Percentiles rank a stretch among this genome's conserved stretches.
phyloP scores from a whole-genome alignment of 441 rosid species.

The Euphorbia schlechtendalii region DNA sequence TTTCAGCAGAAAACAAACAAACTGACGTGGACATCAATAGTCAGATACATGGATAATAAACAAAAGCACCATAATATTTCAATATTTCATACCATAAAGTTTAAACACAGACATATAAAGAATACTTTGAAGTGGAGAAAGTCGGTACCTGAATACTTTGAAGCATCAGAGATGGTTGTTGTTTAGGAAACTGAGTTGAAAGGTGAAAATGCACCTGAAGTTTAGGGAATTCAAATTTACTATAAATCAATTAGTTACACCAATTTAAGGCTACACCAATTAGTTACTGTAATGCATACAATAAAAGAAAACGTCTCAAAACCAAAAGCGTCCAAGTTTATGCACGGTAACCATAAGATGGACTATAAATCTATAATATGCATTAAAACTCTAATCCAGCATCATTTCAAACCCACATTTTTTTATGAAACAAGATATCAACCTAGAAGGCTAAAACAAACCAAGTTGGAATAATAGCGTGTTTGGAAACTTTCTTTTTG shows the following conservation, averaged over 20 bases:
- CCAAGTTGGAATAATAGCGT: too few relatives aligned
- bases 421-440: not conserved
- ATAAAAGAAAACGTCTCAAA: not conserved
- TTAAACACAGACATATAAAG: not conserved
- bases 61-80: conserved; percentile 4
- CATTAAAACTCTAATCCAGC: not conserved
- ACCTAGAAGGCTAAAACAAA: not conserved
- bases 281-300: too few relatives aligned
- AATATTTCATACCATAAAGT: not conserved
- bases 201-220: conserved; percentile 63
- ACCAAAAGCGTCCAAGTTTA: too few relatives aligned
- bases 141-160: conserved; percentile 75
- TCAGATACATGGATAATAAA: not conserved
- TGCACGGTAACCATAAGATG: not conserved
- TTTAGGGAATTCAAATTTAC: conserved; percentile 13
- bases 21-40: not conserved
- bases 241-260: too few relatives aligned
- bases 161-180: conserved; percentile 68
- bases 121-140: not conserved
- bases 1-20: not conserved
- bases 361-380: not conserved
- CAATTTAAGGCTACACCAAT: not conserved
- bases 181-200: conserved; percentile 78
- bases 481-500: too few relatives aligned
- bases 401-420: not conserved